Base-by-base conservation (phyloP, 257 asterid species). In the Lavandula angustifolia region DNA sequence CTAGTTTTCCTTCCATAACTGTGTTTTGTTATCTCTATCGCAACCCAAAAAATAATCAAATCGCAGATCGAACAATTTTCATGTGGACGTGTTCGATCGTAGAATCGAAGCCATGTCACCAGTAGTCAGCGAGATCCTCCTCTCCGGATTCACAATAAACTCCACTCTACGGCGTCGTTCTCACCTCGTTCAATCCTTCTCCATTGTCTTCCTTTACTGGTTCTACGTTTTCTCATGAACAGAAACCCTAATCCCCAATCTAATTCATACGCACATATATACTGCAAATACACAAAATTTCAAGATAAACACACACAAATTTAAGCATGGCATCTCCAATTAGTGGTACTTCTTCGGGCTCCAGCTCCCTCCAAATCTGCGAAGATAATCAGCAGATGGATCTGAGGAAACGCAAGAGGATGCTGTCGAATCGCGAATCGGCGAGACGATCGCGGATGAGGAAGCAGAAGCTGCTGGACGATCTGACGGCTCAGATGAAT, bases 141-240 rank as follows among this genome's bases (percentile, higher is more conserved):
- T 79, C 22, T 76, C 83, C 22, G 81, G 83, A 56, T 76, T 67
- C 9, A 81, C 76, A 1, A 54, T 78, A 0, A 76, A 80, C 67
- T 83, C 84, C 3, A 18, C 75, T 1, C 75, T 78, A 12, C 86
- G 73, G 0, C 81, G 78, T 4, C 59, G 73, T 34, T 78, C 84
- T 13, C 86, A 78, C 69, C 76, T 80, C 6, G 81, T 83, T 22
- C 89, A 78, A 60, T 81, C 86, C 59, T 60, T 81, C 67, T 78
- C 84, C 32, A 78, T 81, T 48, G 79, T 74, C 43, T 83, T 83
- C 77, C 84, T 83, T 58, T 80, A 76, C 38, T 80, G 86, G 89
- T 83, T 80, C 57, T 78, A 83, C 13, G 72, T 66, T 64, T 80
- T 80, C 53, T 83, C 83, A 47, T 76, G 77, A 80, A 61, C 59